A percentile compares a stretch with the other conserved stretches of the same genome.
Evolutionary conservation across 1,284 basidiomycete genomes (phyloP).

Genomic region (Quambalaria eucalypti): DNA sequence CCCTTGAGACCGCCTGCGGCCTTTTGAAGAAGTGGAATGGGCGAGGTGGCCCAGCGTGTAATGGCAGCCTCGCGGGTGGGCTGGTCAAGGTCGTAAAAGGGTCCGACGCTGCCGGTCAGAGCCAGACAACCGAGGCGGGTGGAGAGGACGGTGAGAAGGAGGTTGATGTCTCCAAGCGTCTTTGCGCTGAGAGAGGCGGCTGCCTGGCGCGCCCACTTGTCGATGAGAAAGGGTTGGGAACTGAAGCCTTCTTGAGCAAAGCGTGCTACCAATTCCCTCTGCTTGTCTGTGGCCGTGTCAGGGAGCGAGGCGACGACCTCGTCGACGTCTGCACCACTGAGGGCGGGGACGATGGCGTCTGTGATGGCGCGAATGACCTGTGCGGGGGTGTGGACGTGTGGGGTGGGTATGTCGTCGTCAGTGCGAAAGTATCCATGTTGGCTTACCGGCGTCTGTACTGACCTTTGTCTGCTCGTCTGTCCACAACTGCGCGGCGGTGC

Average conservation of each 20-base stretch:
- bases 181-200: constrained; percentile 22
- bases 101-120: constrained; percentile 34
- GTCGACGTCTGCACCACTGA: constrained; percentile 29
- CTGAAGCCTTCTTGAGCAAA: constrained; percentile 33
- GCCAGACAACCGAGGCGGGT: constrained; percentile 36
- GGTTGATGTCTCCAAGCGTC: constrained; percentile 23
- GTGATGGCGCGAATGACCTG: constrained; percentile 35
- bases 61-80: constrained; percentile 19
- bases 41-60: constrained; percentile 26
- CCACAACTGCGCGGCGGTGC: background rate
- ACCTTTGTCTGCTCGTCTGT: background rate
- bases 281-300: constrained; percentile 19
- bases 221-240: constrained; percentile 26
- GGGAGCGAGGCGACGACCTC: constrained; percentile 31
- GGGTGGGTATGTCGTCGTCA: background rate
- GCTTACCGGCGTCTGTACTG: no score
- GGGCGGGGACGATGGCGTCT: constrained; percentile 34
- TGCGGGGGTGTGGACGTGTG: background rate
- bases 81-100: constrained; percentile 29
- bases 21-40: constrained; percentile 33
- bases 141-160: constrained; percentile 30
- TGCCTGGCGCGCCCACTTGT: constrained; percentile 31
- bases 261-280: constrained; percentile 24
- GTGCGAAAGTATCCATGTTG: no score
- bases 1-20: constrained; percentile 34